Evolutionary conservation across 106 monocot genomes (phyloP), one percentile per base, ranked within the genome.

Genomic region (Chionographis japonica): DNA sequence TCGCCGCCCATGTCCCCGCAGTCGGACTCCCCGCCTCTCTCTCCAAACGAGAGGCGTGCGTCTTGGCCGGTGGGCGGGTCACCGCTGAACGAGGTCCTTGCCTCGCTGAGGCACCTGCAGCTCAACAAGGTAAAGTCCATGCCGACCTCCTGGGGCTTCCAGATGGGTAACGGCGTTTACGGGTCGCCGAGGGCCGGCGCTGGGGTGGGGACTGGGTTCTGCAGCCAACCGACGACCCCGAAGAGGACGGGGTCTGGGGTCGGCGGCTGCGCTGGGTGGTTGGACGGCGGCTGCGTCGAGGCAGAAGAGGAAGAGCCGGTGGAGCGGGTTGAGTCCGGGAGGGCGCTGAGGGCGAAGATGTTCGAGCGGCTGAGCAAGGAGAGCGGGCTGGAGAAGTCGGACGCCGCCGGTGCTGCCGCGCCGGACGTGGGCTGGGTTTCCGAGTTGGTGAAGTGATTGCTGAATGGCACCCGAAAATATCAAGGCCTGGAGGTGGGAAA

Each of bases 401-500:
- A 61, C 3, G 52, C 68, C 8, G 68, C 6, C 12, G 52, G 52
- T 3, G 57, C 40, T 4, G 61, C 50, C 8, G 8, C 51, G n/a
- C 89, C 88, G 14, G 85, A 88, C 53, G 92, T 93, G 0, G 92
- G 50, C 12, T 93, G 92, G 92, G 81, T 93, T 0, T 85, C 88
- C 4, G 92, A 93, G 50, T 61, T 93, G 18, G 62, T 93, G 12
- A 85, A 74, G 68, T 92, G 80, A 85, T n/a, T n/a, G n/a, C n/a
- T n/a, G n/a, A n/a, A n/a, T n/a, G n/a, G n/a, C n/a, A n/a, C n/a
- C 9, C 14, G 52, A n/a, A n/a, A n/a, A n/a, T n/a, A n/a, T n/a
- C n/a, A n/a, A n/a, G n/a, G n/a, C n/a, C n/a, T n/a, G n/a, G n/a
- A n/a, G n/a, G n/a, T n/a, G n/a, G n/a, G n/a, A n/a, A n/a, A n/a